phyloP scores from a whole-genome alignment of 2,329 filamentous ascomycete species.

The Stagonosporopsis cucurbitacearum region DNA sequence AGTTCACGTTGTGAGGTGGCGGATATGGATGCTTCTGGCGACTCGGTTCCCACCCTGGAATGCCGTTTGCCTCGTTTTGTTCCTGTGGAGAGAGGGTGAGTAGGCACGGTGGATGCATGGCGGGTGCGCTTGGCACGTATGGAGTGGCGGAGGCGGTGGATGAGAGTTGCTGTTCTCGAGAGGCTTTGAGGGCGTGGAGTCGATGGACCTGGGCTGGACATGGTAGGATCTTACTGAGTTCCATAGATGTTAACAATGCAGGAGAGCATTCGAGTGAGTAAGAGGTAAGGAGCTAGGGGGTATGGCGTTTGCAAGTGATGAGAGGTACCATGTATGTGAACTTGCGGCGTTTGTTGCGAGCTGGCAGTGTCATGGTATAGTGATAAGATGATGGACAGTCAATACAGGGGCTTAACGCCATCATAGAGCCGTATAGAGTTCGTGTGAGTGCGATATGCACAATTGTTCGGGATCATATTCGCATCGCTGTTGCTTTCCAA shows the following conservation, averaged over 20 bases:
- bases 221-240: not conserved
- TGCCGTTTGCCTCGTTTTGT: not conserved
- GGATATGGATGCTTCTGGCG: constrained; percentile 10
- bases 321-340: constrained; percentile 2
- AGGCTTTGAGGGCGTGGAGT: not conserved
- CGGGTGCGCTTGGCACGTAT: constrained; percentile 14
- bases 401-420: not conserved
- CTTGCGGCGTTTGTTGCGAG: constrained; percentile 24
- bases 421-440: not conserved
- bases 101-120: not conserved
- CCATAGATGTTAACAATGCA: not conserved
- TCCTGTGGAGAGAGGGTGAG: not conserved
- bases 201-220: not conserved
- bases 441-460: constrained; percentile 11
- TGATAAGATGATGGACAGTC: not conserved
- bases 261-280: no score
- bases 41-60: constrained; percentile 3
- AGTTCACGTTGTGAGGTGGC: constrained; percentile 5
- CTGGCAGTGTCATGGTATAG: constrained; percentile 1
- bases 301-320: constrained; percentile 11
- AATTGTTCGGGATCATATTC: constrained; percentile 11
- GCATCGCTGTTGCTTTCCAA: constrained; percentile 4
- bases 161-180: constrained; percentile 18
- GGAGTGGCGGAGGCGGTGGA: constrained; percentile 20
- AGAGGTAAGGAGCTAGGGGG: not conserved